These are phyloP conservation scores for Cylindrotheca closterium DNA, from an alignment of 108 stramenopile species.

Conservation along the genomic window DNA sequence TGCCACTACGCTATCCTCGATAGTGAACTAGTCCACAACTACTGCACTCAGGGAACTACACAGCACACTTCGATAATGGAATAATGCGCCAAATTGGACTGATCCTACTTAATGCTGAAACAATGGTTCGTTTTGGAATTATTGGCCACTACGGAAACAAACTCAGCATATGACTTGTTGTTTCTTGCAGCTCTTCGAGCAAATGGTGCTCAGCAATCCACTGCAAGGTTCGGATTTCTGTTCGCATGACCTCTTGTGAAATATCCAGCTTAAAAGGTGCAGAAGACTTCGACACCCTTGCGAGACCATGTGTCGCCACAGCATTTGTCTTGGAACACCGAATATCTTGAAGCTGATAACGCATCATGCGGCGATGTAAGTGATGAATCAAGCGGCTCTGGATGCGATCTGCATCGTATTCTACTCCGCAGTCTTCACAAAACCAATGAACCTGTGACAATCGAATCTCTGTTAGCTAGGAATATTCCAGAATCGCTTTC, in stretches of 20 bases:
- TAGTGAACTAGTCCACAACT: too few relatives aligned
- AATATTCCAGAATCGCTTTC: not conserved
- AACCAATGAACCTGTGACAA: constrained; percentile 67
- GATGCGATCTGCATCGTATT: constrained; percentile 74
- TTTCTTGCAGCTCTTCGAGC: constrained; percentile 55
- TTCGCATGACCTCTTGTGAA: constrained; percentile 40
- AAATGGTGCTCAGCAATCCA: constrained; percentile 67
- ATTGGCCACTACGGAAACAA: too few relatives aligned
- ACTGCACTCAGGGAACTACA: too few relatives aligned
- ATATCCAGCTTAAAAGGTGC: constrained; percentile 78
- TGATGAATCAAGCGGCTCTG: constrained; percentile 84
- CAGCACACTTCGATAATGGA: too few relatives aligned
- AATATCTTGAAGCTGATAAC: constrained; percentile 94
- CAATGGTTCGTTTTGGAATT: too few relatives aligned
- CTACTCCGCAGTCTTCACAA: constrained; percentile 86
- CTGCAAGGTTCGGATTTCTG: constrained; percentile 54
- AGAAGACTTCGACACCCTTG: constrained; percentile 61
- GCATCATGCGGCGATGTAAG: constrained; percentile 64
- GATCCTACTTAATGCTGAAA: too few relatives aligned
- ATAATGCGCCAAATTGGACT: too few relatives aligned
- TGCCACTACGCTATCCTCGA: too few relatives aligned
- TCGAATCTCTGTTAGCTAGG: not conserved
- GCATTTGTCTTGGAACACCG: constrained; percentile 83
- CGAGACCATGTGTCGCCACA: constrained; percentile 56
- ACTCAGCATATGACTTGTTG: constrained; percentile 17